Percentiles rank a stretch among this genome's conserved stretches.
Conservation (phyloP, 2,329 filamentous ascomycete species). For the Diaporthe destruens region DNA sequence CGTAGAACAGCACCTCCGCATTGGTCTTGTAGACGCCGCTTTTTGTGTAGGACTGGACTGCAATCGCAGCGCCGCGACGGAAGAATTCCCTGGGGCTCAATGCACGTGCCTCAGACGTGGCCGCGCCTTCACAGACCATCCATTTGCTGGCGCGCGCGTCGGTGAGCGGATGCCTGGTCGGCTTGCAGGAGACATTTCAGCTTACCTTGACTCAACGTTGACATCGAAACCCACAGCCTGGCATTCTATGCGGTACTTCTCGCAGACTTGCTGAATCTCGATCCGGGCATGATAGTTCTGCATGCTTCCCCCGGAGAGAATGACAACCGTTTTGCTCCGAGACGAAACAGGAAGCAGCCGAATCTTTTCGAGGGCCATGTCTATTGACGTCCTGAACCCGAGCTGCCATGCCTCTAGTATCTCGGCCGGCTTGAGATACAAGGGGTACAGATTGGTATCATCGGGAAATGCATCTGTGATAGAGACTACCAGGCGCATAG, state of each 20-base stretch:
- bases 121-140: slow-evolving; percentile 15
- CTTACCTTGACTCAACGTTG: neutral
- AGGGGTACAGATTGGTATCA: neutral
- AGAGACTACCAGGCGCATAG: neutral
- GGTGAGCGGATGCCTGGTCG: neutral
- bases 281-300: slow-evolving; percentile 2
- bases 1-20: neutral
- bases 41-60: neutral
- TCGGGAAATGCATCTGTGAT: neutral
- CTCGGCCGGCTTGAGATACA: neutral
- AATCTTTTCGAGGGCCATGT: neutral
- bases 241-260: neutral
- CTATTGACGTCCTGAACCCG: neutral
- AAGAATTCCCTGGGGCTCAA: neutral
- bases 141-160: neutral
- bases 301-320: neutral
- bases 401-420: neutral
- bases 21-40: neutral
- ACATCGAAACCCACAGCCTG: neutral
- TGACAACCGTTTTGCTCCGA: neutral
- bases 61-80: neutral
- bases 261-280: neutral
- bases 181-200: too few species aligned
- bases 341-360: neutral
- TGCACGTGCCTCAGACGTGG: neutral